Percentiles rank a stretch among this genome's conserved stretches.
These are phyloP conservation scores for Euphrasia arctica DNA, from an alignment of 305 asterid genomes.

Conservation along the genomic window DNA sequence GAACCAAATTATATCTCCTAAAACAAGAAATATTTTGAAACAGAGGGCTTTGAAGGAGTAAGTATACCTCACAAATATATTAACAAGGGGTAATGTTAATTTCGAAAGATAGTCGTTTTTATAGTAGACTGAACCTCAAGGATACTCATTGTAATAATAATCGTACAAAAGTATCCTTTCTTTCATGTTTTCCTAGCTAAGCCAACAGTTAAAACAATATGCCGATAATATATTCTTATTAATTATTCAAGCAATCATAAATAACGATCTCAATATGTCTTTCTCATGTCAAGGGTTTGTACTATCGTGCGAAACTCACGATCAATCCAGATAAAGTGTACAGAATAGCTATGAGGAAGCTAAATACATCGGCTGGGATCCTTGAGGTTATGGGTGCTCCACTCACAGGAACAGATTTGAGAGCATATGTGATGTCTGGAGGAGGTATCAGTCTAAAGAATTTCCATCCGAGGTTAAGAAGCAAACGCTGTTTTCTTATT, in stretches of 20 bases:
- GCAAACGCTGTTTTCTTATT: constrained; percentile 87
- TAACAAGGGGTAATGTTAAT: no score
- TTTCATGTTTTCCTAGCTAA: no score
- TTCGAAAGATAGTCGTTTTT: no score
- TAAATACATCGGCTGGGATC: constrained; percentile 89
- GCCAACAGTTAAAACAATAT: no score
- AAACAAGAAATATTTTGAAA: no score
- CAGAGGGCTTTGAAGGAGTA: no score
- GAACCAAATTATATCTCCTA: no score
- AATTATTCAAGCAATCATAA: not conserved
- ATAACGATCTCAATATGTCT: constrained; percentile 21
- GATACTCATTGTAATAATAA: no score
- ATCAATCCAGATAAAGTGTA: constrained; percentile 92
- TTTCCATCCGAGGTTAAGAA: constrained; percentile 64
- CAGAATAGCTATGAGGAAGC: constrained; percentile 87
- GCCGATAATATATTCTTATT: not conserved
- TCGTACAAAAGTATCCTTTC: no score
- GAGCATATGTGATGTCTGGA: constrained; percentile 95
- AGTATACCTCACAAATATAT: no score
- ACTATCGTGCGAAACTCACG: constrained; percentile 69
- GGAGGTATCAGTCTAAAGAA: constrained; percentile 75
- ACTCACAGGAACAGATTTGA: constrained; percentile 87
- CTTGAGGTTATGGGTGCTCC: constrained; percentile 99
- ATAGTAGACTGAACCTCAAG: no score
- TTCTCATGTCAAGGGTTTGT: constrained; percentile 53